Conservation (phyloP, 257 asterid genomes). For the Solanum rostratum region DNA sequence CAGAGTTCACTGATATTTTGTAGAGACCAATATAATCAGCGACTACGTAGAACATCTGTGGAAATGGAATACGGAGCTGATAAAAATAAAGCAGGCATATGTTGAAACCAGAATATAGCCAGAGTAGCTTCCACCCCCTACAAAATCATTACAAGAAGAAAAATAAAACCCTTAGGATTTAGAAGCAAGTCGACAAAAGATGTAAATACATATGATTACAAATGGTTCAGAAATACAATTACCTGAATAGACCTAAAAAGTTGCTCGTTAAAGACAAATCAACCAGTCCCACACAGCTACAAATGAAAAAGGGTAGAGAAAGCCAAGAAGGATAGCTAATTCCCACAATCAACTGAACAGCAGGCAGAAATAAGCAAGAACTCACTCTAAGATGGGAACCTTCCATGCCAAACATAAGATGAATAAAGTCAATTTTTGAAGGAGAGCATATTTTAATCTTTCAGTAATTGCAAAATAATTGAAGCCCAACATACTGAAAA, state of each 20-base stretch:
- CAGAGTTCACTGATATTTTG: conserved; percentile 49
- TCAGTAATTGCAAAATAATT: neutral
- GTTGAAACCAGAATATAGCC: conserved; percentile 71
- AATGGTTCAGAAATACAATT: neutral
- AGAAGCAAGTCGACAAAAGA: conserved; percentile 9
- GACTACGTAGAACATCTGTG: conserved; percentile 28
- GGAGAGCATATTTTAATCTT: neutral
- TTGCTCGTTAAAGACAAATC: conserved; percentile 96
- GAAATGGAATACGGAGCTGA: conserved; percentile 75
- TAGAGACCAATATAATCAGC: conserved; percentile 62
- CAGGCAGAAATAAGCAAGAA: conserved; percentile 91
- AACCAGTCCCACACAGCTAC: conserved; percentile 95
- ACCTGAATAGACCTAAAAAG: conserved; percentile 98
- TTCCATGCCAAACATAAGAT: conserved; percentile 18
- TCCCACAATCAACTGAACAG: conserved; percentile 86
- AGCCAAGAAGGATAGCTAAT: conserved; percentile 99
- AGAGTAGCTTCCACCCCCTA: conserved; percentile 97
- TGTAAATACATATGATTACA: neutral
- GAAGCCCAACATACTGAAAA: neutral
- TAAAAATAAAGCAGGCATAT: conserved; percentile 68
- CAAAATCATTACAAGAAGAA: conserved; percentile 18
- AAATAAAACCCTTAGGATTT: conserved; percentile 23
- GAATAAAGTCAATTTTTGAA: neutral
- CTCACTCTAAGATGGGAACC: conserved; percentile 94
- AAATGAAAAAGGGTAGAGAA: conserved; percentile 81